These are phyloP conservation scores for Pisolithus tinctorius DNA, from an alignment of 768 basidiomycete species.

Conservation along the genomic window DNA sequence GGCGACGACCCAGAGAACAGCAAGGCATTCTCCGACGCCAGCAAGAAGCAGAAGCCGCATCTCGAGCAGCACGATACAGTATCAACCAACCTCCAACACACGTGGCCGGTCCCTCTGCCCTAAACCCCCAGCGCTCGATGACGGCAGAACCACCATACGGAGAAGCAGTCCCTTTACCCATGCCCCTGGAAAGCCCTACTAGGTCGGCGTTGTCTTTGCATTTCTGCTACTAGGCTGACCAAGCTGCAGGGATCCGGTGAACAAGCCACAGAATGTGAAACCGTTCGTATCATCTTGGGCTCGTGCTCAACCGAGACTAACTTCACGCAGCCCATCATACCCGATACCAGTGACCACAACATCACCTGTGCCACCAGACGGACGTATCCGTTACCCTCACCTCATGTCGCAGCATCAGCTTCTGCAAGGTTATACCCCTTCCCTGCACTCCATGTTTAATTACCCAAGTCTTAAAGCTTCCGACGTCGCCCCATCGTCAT, in stretches of 20 bases:
- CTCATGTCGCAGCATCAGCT: conserved; percentile 79
- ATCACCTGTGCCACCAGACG: conserved; percentile 47
- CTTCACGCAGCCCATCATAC: conserved; percentile 27
- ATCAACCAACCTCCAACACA: conserved; percentile 22
- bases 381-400: conserved; percentile 52
- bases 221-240: conserved; percentile 26
- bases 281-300: conserved; percentile 26
- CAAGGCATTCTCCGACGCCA: conserved; percentile 53
- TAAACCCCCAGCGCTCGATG: conserved; percentile 31
- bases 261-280: conserved; percentile 27
- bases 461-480: conserved; percentile 27
- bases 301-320: neutral
- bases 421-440: conserved; percentile 71
- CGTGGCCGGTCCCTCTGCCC: conserved; percentile 23
- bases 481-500: conserved; percentile 33
- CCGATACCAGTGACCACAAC: conserved; percentile 65
- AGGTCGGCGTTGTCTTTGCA: conserved; percentile 44
- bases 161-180: conserved; percentile 29
- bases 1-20: conserved; percentile 45
- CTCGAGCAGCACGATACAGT: conserved; percentile 36
- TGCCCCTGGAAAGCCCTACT: conserved; percentile 65
- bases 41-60: conserved; percentile 50
- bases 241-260: conserved; percentile 17
- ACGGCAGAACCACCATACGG: conserved; percentile 24
- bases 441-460: conserved; percentile 68